These are phyloP conservation scores for Calocybe gambosa DNA, from an alignment of 1,284 basidiomycete genomes.

Conservation along the genomic window DNA sequence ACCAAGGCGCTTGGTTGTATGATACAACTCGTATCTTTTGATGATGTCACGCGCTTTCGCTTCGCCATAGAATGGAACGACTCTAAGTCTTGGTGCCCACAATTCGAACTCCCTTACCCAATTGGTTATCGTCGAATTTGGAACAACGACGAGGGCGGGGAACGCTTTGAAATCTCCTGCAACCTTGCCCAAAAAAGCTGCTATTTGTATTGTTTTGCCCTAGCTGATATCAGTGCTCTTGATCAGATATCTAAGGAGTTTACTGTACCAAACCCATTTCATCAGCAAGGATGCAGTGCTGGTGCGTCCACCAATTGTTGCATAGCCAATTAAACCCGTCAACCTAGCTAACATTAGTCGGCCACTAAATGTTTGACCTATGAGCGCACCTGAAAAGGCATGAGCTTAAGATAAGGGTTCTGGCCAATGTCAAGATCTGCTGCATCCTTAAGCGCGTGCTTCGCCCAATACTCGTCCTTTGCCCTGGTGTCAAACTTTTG, in stretches of 20 bases:
- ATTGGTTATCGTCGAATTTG: conserved; percentile 96
- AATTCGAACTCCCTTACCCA: conserved; percentile 91
- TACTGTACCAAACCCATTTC: conserved; percentile 89
- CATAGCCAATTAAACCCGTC: conserved; percentile 93
- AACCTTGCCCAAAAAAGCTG: conserved; percentile 81
- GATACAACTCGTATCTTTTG: conserved; percentile 77
- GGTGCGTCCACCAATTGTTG: conserved; percentile 83
- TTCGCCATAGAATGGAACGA: conserved; percentile 78
- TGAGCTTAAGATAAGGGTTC: conserved; percentile 54
- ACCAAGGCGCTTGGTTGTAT: conserved; percentile 35
- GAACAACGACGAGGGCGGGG: conserved; percentile 84
- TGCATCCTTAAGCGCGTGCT: conserved; percentile 41
- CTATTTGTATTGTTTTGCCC: conserved; percentile 93
- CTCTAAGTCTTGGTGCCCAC: conserved; percentile 90
- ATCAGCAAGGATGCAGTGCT: conserved; percentile 93
- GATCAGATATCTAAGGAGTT: not conserved
- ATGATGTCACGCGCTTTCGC: conserved; percentile 90
- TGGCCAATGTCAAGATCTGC: conserved; percentile 63
- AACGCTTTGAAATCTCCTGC: conserved; percentile 52
- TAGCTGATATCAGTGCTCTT: conserved; percentile 23
- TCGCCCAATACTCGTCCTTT: conserved; percentile 39
- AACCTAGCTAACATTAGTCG: conserved; percentile 41
- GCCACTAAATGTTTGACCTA: not conserved
- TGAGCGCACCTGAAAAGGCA: conserved; percentile 75
- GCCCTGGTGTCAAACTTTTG: conserved; percentile 39